Percentiles rank a stretch among this genome's conserved stretches.
phyloP scores from a whole-genome alignment of 129 eudicot genomes.

The Pseudognaphalium luteoalbum region DNA sequence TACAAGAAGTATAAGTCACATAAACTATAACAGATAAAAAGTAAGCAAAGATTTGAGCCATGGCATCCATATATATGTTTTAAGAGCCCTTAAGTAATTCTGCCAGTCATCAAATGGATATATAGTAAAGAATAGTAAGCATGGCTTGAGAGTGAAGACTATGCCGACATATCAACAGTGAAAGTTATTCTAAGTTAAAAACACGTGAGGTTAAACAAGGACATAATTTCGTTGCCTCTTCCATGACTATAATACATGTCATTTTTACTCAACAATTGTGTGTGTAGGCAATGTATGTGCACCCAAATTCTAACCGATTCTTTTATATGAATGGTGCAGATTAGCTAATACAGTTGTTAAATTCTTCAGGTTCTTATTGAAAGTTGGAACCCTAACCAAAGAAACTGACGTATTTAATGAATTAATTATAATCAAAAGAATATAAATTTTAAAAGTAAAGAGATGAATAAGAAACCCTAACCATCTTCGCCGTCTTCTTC shows the following conservation, averaged over 20 bases:
- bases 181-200: not conserved
- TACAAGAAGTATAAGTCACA: not conserved
- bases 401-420: not conserved
- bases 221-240: not conserved
- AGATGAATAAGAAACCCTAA: constrained; percentile 38
- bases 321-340: not conserved
- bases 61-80: not conserved
- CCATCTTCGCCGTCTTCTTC: constrained; percentile 94
- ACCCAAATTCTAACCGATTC: not conserved
- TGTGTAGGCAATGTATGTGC: not conserved
- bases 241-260: not conserved
- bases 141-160: not conserved
- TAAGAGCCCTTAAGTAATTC: not conserved
- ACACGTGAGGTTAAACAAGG: too few species aligned
- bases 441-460: not conserved
- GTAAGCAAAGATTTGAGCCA: not conserved
- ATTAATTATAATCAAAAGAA: not conserved
- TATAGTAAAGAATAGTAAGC: not conserved
- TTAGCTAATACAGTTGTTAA: not conserved
- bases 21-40: not conserved
- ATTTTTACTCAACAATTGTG: not conserved
- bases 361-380: not conserved
- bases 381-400: not conserved
- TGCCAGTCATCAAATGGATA: not conserved
- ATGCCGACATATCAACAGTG: not conserved